These are phyloP conservation scores for Nemophila menziesii DNA, from an alignment of 257 asterid genomes.

Conservation along the genomic window DNA sequence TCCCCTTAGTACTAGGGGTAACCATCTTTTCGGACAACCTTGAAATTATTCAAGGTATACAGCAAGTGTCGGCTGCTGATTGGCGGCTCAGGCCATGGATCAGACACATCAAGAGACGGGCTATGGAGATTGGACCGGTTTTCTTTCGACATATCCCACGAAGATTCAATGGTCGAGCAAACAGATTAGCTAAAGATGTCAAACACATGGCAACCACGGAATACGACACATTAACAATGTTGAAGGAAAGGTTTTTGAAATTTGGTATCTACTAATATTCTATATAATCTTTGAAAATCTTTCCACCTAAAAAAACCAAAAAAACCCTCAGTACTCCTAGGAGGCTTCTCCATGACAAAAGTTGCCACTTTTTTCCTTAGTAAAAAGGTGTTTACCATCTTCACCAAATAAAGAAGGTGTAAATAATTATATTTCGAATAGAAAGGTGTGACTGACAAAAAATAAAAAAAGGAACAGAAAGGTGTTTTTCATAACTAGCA, in stretches of 20 bases:
- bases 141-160: too few relatives aligned
- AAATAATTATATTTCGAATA: slow-evolving; percentile 20
- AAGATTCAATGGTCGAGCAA: too few relatives aligned
- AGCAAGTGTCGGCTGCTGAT: too few relatives aligned
- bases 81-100: too few relatives aligned
- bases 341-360: slow-evolving; percentile 61
- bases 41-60: too few relatives aligned
- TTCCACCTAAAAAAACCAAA: slow-evolving; percentile 21
- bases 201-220: too few relatives aligned
- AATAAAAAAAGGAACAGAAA: slow-evolving; percentile 19
- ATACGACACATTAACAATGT: neutral
- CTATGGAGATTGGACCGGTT: too few relatives aligned
- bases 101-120: too few relatives aligned
- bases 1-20: too few relatives aligned
- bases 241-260: slow-evolving; percentile 27
- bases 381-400: slow-evolving; percentile 54
- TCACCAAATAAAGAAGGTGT: slow-evolving; percentile 10
- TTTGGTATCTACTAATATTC: slow-evolving; percentile 1
- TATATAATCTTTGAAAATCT: slow-evolving; percentile 3
- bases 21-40: too few relatives aligned
- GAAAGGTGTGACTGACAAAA: slow-evolving; percentile 15
- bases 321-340: slow-evolving; percentile 49
- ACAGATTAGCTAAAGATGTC: too few relatives aligned
- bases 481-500: slow-evolving; percentile 17
- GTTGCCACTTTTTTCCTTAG: slow-evolving; percentile 33